Percentiles rank a stretch among this genome's conserved stretches.
phyloP scores from a whole-genome alignment of 208 protist species.

The Crithidia thermophila region DNA sequence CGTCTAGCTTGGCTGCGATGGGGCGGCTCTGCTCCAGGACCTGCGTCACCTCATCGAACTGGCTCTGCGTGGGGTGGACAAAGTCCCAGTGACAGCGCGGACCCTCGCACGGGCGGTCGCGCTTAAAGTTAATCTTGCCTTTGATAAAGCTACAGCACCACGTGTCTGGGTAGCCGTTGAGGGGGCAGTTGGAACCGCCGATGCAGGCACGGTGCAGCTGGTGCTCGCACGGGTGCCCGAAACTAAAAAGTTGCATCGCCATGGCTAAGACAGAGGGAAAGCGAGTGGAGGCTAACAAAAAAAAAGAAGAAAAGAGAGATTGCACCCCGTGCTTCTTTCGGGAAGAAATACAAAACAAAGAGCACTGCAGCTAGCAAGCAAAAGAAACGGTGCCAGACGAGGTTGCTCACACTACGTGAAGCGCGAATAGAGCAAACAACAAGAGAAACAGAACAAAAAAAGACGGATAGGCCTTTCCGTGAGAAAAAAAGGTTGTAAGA shows the following conservation, averaged over 20 bases:
- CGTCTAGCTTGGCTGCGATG: slow-evolving; percentile 82
- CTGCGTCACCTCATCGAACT: slow-evolving; percentile 87
- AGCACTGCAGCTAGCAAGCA: background rate
- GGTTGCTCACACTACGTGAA: background rate
- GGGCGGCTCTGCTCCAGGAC: slow-evolving; percentile 83
- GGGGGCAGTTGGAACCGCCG: slow-evolving; percentile 80
- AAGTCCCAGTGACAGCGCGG: slow-evolving; percentile 87
- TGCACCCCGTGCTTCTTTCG: background rate
- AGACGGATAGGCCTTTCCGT: background rate
- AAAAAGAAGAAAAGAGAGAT: slow-evolving; percentile 7
- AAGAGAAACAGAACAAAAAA: background rate
- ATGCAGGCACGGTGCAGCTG: slow-evolving; percentile 88
- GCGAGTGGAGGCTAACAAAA: background rate
- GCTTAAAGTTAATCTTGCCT: slow-evolving; percentile 92
- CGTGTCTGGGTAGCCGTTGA: slow-evolving; percentile 86
- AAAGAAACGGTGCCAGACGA: background rate
- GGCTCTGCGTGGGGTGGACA: slow-evolving; percentile 73
- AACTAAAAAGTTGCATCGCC: slow-evolving; percentile 88
- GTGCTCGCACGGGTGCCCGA: slow-evolving; percentile 91
- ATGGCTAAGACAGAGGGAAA: slow-evolving; percentile 15
- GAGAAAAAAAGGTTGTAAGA: slow-evolving; percentile 11
- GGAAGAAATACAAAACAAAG: background rate
- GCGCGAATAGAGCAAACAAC: background rate
- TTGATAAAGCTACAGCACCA: slow-evolving; percentile 93
- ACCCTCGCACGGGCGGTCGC: slow-evolving; percentile 91